Percentiles rank a stretch among this genome's conserved stretches.
These are phyloP conservation scores for Catunica adiposa DNA, from an alignment of 2,329 filamentous ascomycete genomes.

Conservation along the genomic window DNA sequence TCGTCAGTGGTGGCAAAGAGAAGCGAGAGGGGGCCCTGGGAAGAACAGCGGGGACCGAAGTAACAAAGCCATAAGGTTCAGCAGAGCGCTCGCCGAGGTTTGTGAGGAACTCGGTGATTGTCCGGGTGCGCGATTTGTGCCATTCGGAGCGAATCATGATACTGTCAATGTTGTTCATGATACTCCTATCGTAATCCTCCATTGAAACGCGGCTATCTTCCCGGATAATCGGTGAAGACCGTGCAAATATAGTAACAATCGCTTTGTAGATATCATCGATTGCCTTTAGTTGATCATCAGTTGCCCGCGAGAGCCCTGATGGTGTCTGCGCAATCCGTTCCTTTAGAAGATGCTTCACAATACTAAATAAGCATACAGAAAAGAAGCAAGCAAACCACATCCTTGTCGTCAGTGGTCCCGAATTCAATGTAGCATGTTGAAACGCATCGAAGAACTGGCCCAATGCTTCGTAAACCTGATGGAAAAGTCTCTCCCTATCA, in stretches of 20 bases:
- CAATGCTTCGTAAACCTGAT: slow-evolving; percentile 34
- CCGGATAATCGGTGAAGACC: slow-evolving; percentile 27
- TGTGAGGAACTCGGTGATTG: slow-evolving; percentile 34
- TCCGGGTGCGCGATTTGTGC: slow-evolving; percentile 28
- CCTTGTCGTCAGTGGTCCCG: slow-evolving; percentile 25
- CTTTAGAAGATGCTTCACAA: slow-evolving; percentile 33
- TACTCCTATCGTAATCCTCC: slow-evolving; percentile 28
- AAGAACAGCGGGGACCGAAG: background rate
- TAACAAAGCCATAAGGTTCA: slow-evolving; percentile 21
- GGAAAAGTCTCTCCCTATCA: slow-evolving; percentile 31
- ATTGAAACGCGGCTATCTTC: slow-evolving; percentile 28
- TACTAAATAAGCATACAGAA: slow-evolving; percentile 42
- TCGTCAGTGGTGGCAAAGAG: background rate
- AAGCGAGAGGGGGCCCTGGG: background rate
- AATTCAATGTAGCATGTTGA: slow-evolving; percentile 28
- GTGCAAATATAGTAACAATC: slow-evolving; percentile 32
- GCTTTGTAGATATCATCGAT: slow-evolving; percentile 36
- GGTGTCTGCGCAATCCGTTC: slow-evolving; percentile 17
- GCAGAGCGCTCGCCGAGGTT: slow-evolving; percentile 27
- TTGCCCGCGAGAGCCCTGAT: slow-evolving; percentile 15
- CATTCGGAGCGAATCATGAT: slow-evolving; percentile 33
- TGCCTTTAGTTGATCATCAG: slow-evolving; percentile 12
- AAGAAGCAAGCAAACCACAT: slow-evolving; percentile 37
- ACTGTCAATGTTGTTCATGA: slow-evolving; percentile 28
- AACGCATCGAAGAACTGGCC: slow-evolving; percentile 36